These are phyloP conservation scores for Fusarium liriodendri DNA, from an alignment of 2,329 filamentous ascomycete species.

Conservation along the genomic window DNA sequence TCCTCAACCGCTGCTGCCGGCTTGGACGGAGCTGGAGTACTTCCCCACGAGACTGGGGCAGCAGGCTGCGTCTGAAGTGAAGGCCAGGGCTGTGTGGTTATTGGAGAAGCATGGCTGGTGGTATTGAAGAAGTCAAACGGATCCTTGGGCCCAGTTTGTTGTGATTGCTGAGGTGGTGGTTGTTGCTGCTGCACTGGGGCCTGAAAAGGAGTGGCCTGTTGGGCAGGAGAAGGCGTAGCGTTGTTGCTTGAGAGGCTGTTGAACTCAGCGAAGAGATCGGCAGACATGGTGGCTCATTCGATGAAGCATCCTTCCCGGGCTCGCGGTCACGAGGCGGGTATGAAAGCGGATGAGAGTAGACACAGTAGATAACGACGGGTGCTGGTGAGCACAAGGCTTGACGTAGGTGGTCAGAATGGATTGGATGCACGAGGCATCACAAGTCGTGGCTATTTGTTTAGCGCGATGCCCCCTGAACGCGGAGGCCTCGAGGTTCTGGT, in stretches of 20 bases:
- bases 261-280: constrained; percentile 74
- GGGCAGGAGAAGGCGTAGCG: constrained; percentile 43
- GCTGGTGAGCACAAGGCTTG: neutral
- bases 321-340: constrained; percentile 12
- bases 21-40: constrained; percentile 23
- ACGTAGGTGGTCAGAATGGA: constrained; percentile 5
- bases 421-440: neutral
- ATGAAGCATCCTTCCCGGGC: constrained; percentile 25
- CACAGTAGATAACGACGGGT: neutral
- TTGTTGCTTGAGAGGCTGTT: constrained; percentile 57
- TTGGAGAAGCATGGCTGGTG: constrained; percentile 21
- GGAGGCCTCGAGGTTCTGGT: constrained; percentile 6
- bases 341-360: neutral
- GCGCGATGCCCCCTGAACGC: constrained; percentile 31
- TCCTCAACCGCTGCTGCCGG: constrained; percentile 50
- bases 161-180: constrained; percentile 17
- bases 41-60: constrained; percentile 33
- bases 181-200: constrained; percentile 16
- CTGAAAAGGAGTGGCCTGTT: constrained; percentile 26
- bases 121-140: constrained; percentile 41
- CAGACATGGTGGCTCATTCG: constrained; percentile 63
- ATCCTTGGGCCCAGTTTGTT: constrained; percentile 40
- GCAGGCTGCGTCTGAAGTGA: constrained; percentile 42
- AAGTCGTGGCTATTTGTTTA: constrained; percentile 16
- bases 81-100: constrained; percentile 46